These are phyloP conservation scores for Aspergillus japonicus DNA, from an alignment of 2,329 filamentous ascomycete genomes.

Conservation along the genomic window DNA sequence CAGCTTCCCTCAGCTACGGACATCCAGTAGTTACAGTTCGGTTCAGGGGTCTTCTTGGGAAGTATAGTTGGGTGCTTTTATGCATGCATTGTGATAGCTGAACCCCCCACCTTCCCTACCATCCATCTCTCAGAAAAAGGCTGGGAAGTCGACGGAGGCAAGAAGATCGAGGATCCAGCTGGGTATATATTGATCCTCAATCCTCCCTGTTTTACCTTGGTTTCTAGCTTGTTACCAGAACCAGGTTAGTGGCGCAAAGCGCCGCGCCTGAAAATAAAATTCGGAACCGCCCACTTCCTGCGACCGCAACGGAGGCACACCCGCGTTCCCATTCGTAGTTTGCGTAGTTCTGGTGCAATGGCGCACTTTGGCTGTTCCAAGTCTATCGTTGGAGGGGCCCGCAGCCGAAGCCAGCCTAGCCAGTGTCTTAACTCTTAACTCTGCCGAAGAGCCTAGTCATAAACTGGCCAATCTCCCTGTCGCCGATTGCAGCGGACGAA, in stretches of 20 bases:
- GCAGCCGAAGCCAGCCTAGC: neutral
- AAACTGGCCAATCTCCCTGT: slow-evolving; percentile 10
- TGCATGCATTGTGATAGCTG: no score
- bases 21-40: no score
- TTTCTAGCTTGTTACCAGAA: slow-evolving; percentile 8
- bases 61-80: no score
- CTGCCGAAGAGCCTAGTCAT: neutral
- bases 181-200: neutral
- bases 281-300: slow-evolving; percentile 1
- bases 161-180: neutral
- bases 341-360: neutral
- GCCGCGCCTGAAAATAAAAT: slow-evolving; percentile 3
- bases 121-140: neutral
- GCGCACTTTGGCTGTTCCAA: slow-evolving; percentile 4
- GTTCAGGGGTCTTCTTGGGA: no score
- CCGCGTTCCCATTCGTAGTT: neutral
- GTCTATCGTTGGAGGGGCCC: neutral
- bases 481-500: slow-evolving; percentile 15
- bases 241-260: neutral
- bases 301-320: slow-evolving; percentile 2
- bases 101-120: no score
- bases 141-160: neutral
- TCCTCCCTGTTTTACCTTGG: slow-evolving; percentile 4
- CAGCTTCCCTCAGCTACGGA: no score
- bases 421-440: no score